Evolutionary conservation across 345 rosid genomes (phyloP), one percentile per base, ranked within the genome.

Genomic region (Citrus maxima): DNA sequence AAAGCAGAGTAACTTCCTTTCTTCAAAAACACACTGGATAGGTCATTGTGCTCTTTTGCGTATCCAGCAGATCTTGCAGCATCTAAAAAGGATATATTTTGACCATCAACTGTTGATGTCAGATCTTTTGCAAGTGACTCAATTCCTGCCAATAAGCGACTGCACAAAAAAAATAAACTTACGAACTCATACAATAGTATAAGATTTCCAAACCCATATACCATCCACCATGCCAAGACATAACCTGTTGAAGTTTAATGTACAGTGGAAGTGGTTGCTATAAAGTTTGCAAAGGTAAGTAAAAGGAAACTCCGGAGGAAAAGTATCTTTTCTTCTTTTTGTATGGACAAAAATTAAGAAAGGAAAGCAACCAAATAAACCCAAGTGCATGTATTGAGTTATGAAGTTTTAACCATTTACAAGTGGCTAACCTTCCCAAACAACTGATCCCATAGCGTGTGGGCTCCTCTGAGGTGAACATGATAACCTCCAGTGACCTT

Each of bases 381-480:
- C 40, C 22, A 22, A 12, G 19, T 3, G 61, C 55, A 66, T 25
- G 56, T 32, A 19, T 32, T 3, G 34, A 37, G 61, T 38, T 2
- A 24, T 32, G 18, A 37, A 55, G 19, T 49, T 46, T 18, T 34
- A 72, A 73, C 30, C 25, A 56, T 37, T 0, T 7, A 34, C 18
- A 28, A 67, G 56, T 59, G 75, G 4, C 78, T 78, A 69, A 95
- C 99, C 99, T 95, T 88, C 98, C 99, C 90, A 93, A 88, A 79
- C 99, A 95, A 82, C 99, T 32, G 80, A 95, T 95, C 78, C 97
- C 99, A 79, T 91, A 95, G 70, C 98, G 90, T 30, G 99, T 95
- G 77, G 99, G 98, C 85, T 95, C 98, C 88, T 93, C 99, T 12
- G 98, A 93, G 77, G 99, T 95, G 78, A 95, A 93, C 85, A 88